Evolutionary conservation across 208 protist genomes (phyloP), one percentile per base, ranked within the genome.

Genomic region (Trypanosoma melophagium): DNA sequence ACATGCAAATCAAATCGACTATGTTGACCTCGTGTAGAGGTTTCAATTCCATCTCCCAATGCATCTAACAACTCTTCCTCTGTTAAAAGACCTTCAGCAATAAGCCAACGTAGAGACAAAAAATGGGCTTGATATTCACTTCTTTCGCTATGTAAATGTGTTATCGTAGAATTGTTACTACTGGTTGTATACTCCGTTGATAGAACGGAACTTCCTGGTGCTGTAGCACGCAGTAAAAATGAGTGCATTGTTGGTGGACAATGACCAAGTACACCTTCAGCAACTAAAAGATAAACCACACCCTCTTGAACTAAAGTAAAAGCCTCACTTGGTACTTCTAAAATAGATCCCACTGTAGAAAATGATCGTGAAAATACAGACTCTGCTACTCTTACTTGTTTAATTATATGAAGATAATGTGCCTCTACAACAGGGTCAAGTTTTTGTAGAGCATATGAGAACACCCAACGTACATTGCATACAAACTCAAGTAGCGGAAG

Each of bases 211-310:
- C 14, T 45, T 2, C 9, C 8, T 35, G 45, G 21, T 24, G 44
- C 54, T 44, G 58, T 47, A 16, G 68, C 54, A 9, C 69, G 72
- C 35, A 69, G 52, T 0, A 95, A 77, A 71, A 93, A 95, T 2
- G 79, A 62, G 49, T 93, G 87, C 80, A 92, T 84, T 0, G 90
- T 92, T 1, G 83, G 82, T 21, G 90, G 90, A 42, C 79, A 84
- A 53, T 78, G 64, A 12, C 85, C 85, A 0, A 95, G 69, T 10
- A 95, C 63, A 12, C 70, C 75, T 44, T 93, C 85, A 12, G 83
- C 77, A 28, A 93, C 79, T 40, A 95, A 78, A 38, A 93, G 61
- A 64, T 95, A 93, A 14, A 87, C 52, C 10, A 71, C 53, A 1
- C 72, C 76, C n/a, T 84, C 73, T 16, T 75, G 75, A 5, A 81